phyloP scores from a whole-genome alignment of 192 early-diverging fungal genomes.

The Entomortierella chlamydospora region DNA sequence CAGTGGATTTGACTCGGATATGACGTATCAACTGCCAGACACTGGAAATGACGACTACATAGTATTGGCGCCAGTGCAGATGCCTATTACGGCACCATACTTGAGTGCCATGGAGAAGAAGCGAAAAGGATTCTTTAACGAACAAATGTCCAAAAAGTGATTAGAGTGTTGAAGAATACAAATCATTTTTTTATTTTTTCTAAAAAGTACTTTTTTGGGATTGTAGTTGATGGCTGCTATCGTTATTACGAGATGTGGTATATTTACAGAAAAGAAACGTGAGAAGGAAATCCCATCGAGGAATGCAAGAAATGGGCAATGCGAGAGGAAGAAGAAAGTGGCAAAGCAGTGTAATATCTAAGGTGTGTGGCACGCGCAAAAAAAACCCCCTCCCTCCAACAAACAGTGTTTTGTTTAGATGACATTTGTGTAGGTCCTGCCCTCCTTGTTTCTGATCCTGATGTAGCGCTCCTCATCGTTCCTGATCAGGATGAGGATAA shows the following conservation, averaged over 20 bases:
- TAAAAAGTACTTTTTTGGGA: too few relatives aligned
- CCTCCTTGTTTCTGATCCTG: slow-evolving; percentile 47
- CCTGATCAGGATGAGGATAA: slow-evolving; percentile 56
- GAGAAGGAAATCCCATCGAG: background rate
- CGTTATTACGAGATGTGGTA: background rate
- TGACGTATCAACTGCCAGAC: slow-evolving; percentile 80
- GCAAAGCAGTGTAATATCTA: background rate
- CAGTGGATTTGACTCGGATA: slow-evolving; percentile 88
- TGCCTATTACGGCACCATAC: slow-evolving; percentile 92
- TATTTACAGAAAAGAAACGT: slow-evolving; percentile 6
- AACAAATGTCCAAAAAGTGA: slow-evolving; percentile 55
- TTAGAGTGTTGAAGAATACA: background rate
- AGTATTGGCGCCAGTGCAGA: slow-evolving; percentile 79
- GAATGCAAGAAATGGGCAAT: background rate
- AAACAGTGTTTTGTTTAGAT: slow-evolving; percentile 13
- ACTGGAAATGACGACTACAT: slow-evolving; percentile 41
- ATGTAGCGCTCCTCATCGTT: slow-evolving; percentile 61
- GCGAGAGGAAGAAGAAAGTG: too few relatives aligned
- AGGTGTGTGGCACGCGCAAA: too few relatives aligned
- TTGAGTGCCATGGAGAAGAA: slow-evolving; percentile 82
- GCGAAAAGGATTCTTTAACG: slow-evolving; percentile 80
- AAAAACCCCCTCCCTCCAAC: background rate
- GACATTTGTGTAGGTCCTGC: slow-evolving; percentile 36
- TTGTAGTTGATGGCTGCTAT: background rate
- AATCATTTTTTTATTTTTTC: background rate